Percentiles rank a stretch among this genome's conserved stretches.
These are phyloP conservation scores for Podospora comata DNA, from an alignment of 495 filamentous ascomycete genomes.

Conservation along the genomic window DNA sequence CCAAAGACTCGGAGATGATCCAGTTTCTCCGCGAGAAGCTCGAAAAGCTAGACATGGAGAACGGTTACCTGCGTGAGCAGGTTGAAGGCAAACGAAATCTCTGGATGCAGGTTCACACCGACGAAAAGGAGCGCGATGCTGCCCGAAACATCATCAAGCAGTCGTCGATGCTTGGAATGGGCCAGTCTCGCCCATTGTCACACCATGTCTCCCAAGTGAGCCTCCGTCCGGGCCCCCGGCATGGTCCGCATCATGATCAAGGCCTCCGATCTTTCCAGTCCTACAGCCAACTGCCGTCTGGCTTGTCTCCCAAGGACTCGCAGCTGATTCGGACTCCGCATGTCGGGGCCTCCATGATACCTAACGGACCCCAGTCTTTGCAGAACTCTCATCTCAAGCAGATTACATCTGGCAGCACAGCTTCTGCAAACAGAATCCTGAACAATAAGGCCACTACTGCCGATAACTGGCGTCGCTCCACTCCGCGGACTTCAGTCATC, in stretches of 20 bases:
- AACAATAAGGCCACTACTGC: background rate
- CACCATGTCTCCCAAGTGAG: background rate
- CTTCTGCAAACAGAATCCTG: too few species aligned
- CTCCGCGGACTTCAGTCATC: background rate
- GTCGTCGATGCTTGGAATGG: background rate
- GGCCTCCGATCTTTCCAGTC: too few species aligned
- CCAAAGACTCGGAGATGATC: background rate
- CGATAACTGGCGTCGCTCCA: background rate
- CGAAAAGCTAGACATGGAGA: background rate
- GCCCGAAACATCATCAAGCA: conserved; percentile 8
- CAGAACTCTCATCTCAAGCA: background rate
- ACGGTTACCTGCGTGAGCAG: conserved; percentile 20
- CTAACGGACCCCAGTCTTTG: background rate
- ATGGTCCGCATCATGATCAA: background rate
- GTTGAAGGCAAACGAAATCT: conserved; percentile 27
- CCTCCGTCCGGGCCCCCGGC: background rate
- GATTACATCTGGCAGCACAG: too few species aligned
- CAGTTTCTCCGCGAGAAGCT: background rate
- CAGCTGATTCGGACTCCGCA: background rate
- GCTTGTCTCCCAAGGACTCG: background rate
- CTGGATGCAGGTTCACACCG: conserved; percentile 26
- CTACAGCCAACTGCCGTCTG: background rate
- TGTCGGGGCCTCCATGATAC: background rate
- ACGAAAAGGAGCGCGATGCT: conserved; percentile 19
- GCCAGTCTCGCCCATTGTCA: background rate